A percentile compares a stretch with the other conserved stretches of the same genome.
Conservation (phyloP, 192 early-diverging fungal species). For the Linnemannia exigua region DNA sequence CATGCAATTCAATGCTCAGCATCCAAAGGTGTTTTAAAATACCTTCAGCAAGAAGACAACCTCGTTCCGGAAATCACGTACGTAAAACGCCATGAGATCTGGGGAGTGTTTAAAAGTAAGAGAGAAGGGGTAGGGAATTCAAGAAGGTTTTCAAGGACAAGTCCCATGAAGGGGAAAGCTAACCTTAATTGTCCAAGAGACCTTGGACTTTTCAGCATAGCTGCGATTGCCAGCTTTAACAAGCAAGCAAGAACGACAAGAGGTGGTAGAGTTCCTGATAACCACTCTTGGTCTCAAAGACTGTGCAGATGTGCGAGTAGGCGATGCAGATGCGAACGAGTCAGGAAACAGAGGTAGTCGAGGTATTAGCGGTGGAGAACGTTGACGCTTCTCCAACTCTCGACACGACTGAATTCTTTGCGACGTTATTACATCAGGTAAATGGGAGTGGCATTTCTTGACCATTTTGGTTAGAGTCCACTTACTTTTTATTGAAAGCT, state of each 20-base stretch:
- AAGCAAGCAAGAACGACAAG: constrained; percentile 32
- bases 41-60: constrained; percentile 21
- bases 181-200: constrained; percentile 74
- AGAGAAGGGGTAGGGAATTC: background rate
- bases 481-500: background rate
- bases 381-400: constrained; percentile 77
- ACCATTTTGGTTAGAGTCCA: background rate
- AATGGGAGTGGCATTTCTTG: background rate
- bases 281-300: constrained; percentile 68
- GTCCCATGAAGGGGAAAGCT: too few species aligned
- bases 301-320: constrained; percentile 72
- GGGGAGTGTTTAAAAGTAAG: background rate
- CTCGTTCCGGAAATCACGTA: constrained; percentile 19
- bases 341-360: constrained; percentile 41
- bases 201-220: constrained; percentile 73
- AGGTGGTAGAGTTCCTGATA: constrained; percentile 68
- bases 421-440: constrained; percentile 78
- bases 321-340: constrained; percentile 49
- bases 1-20: background rate
- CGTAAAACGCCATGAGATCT: background rate
- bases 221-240: constrained; percentile 52
- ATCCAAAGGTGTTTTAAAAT: constrained; percentile 5
- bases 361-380: constrained; percentile 79
- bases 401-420: constrained; percentile 74
- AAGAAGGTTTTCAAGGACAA: background rate